These are phyloP conservation scores for Madurella mycetomatis DNA, from an alignment of 2,329 filamentous ascomycete species.

Conservation along the genomic window DNA sequence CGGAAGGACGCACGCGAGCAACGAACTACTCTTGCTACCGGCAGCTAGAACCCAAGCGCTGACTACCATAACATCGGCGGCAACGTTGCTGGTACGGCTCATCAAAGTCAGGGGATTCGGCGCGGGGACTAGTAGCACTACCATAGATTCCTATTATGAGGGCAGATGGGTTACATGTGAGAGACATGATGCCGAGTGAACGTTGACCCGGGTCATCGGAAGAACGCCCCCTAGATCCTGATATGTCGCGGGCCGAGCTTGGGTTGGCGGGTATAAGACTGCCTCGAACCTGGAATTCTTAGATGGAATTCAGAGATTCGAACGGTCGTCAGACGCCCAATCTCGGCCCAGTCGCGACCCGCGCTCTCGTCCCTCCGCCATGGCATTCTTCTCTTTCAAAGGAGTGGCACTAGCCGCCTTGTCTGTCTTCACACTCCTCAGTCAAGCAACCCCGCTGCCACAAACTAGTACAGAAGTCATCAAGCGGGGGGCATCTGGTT, in stretches of 20 bases:
- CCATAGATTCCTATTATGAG: not conserved
- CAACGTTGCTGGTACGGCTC: conserved; percentile 6
- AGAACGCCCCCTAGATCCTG: not conserved
- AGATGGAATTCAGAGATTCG: no score
- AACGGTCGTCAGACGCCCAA: no score
- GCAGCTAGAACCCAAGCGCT: no score
- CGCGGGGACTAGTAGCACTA: not conserved
- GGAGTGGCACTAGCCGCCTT: conserved; percentile 13
- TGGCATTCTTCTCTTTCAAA: conserved; percentile 2
- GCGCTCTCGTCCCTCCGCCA: not conserved
- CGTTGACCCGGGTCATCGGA: not conserved
- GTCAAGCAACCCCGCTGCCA: conserved; percentile 7
- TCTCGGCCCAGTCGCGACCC: no score
- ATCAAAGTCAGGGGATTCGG: not conserved
- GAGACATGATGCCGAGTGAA: not conserved
- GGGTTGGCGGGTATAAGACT: not conserved
- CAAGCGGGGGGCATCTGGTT: conserved; percentile 23
- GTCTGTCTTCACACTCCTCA: conserved; percentile 13
- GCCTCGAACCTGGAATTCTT: not conserved
- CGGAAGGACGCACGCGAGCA: not conserved
- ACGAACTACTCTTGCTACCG: not conserved
- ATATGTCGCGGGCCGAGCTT: not conserved
- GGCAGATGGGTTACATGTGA: not conserved
- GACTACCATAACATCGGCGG: not conserved
- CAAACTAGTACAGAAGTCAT: not conserved